A percentile compares a stretch with the other conserved stretches of the same genome.
These are phyloP conservation scores for Penicillium fimorum DNA, from an alignment of 495 filamentous ascomycete species.

Conservation along the genomic window DNA sequence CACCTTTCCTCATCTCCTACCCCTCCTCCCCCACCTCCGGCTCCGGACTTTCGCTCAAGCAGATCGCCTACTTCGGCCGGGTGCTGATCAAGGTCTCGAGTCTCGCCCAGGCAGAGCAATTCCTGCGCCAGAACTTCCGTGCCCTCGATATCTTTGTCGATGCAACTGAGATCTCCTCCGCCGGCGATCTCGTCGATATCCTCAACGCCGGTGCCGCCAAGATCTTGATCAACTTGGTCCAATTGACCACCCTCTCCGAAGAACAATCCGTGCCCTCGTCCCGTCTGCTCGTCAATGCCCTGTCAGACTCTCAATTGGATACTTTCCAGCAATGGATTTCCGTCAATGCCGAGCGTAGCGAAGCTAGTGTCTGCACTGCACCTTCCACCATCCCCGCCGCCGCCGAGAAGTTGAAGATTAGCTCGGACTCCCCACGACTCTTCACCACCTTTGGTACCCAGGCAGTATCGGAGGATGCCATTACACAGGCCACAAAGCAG, in stretches of 20 bases:
- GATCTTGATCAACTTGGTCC: slow-evolving; percentile 74
- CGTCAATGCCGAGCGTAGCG: slow-evolving; percentile 50
- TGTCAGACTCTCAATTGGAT: slow-evolving; percentile 36
- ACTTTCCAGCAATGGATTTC: slow-evolving; percentile 39
- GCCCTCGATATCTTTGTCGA: slow-evolving; percentile 72
- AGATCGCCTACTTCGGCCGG: slow-evolving; percentile 75
- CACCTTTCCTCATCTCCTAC: slow-evolving; percentile 49
- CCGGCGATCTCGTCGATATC: slow-evolving; percentile 71
- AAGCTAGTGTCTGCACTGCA: slow-evolving; percentile 52
- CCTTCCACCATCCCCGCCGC: slow-evolving; percentile 51
- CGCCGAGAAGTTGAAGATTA: slow-evolving; percentile 40
- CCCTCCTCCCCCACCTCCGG: slow-evolving; percentile 46
- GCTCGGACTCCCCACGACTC: slow-evolving; percentile 38
- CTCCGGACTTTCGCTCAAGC: slow-evolving; percentile 60
- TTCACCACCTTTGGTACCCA: slow-evolving; percentile 35
- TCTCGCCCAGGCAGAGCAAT: slow-evolving; percentile 60
- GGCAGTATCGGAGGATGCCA: slow-evolving; percentile 41
- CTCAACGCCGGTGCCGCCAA: slow-evolving; percentile 85
- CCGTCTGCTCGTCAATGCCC: slow-evolving; percentile 52
- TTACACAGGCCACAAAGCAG: slow-evolving; percentile 53
- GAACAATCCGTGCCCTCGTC: slow-evolving; percentile 57
- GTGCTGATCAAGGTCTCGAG: slow-evolving; percentile 66
- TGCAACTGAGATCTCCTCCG: slow-evolving; percentile 63
- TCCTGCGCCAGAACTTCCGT: slow-evolving; percentile 66
- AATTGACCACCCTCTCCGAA: slow-evolving; percentile 52